Percentiles rank a stretch among this genome's conserved stretches.
Evolutionary conservation across 768 basidiomycete species (phyloP).

Genomic region (Pleurotus salmoneostramineus): DNA sequence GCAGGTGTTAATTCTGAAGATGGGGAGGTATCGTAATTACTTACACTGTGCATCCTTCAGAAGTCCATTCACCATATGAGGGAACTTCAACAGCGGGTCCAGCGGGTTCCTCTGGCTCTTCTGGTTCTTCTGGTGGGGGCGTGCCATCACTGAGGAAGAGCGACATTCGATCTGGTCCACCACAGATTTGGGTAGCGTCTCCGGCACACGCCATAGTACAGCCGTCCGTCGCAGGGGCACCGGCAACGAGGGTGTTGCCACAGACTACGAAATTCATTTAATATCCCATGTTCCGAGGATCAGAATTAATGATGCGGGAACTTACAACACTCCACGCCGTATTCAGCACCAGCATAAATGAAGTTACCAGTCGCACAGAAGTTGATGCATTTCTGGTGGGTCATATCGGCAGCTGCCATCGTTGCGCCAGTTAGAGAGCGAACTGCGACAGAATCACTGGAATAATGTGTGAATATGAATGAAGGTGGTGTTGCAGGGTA

Average conservation of each 20-base stretch:
- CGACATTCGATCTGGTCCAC: slow-evolving; percentile 5
- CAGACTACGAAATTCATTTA: background rate
- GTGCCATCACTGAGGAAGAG: slow-evolving; percentile 5
- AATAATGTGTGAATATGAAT: background rate
- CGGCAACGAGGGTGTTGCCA: background rate
- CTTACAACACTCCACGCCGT: slow-evolving; percentile 10
- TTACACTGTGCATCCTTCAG: slow-evolving; percentile 1
- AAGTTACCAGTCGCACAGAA: slow-evolving; percentile 11
- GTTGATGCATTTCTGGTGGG: slow-evolving; percentile 9
- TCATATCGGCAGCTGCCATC: slow-evolving; percentile 8
- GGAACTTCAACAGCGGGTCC: background rate
- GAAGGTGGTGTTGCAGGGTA: background rate
- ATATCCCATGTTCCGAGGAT: background rate
- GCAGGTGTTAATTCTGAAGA: background rate
- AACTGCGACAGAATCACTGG: slow-evolving; percentile 9
- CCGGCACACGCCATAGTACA: slow-evolving; percentile 7
- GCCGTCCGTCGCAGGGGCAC: background rate
- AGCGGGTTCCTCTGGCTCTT: background rate
- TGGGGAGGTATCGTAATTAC: background rate
- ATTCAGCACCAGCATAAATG: slow-evolving; percentile 12
- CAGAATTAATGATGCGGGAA: background rate
- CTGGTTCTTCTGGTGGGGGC: background rate
- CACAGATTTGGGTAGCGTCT: slow-evolving; percentile 3
- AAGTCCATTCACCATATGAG: slow-evolving; percentile 2
- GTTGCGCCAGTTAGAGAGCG: slow-evolving; percentile 7